phyloP scores from a whole-genome alignment of 2,329 filamentous ascomycete species.

The Eurotiales sp. region DNA sequence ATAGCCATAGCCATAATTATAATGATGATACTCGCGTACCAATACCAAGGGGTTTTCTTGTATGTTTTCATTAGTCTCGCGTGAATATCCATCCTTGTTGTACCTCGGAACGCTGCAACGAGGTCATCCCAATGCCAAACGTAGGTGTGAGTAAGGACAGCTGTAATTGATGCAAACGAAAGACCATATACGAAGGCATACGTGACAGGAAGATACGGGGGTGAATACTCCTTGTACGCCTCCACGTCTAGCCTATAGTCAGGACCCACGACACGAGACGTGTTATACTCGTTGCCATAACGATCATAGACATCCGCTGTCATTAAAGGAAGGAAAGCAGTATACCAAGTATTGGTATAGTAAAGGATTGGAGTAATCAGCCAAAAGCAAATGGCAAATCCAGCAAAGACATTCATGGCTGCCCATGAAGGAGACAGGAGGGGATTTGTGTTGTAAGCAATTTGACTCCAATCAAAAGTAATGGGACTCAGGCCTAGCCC shows the following conservation, averaged over 20 bases:
- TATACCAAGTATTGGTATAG: conserved; percentile 49
- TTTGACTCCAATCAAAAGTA: conserved; percentile 33
- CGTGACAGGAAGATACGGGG: conserved; percentile 58
- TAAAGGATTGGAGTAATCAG: conserved; percentile 31
- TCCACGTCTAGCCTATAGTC: conserved; percentile 55
- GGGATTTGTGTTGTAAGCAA: conserved; percentile 32
- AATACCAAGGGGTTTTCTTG: conserved; percentile 39
- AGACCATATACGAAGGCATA: conserved; percentile 54
- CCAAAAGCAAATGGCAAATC: conserved; percentile 25
- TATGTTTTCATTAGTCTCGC: conserved; percentile 39
- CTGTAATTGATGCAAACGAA: conserved; percentile 60
- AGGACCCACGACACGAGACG: conserved; percentile 52
- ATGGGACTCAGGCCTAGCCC: conserved; percentile 28
- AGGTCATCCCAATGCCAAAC: conserved; percentile 30
- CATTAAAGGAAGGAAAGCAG: conserved; percentile 58
- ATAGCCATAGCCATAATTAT: conserved; percentile 28
- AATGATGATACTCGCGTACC: conserved; percentile 38
- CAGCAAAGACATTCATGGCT: conserved; percentile 30
- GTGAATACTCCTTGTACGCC: conserved; percentile 61
- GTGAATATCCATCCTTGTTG: conserved; percentile 42
- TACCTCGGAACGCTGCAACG: conserved; percentile 24
- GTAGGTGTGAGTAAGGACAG: conserved; percentile 36
- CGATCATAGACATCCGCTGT: conserved; percentile 59
- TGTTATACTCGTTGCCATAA: conserved; percentile 56
- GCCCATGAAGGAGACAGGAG: conserved; percentile 31